Base-by-base conservation (phyloP, 2,329 filamentous ascomycete species). In the Hymenoscyphus fraxineus region DNA sequence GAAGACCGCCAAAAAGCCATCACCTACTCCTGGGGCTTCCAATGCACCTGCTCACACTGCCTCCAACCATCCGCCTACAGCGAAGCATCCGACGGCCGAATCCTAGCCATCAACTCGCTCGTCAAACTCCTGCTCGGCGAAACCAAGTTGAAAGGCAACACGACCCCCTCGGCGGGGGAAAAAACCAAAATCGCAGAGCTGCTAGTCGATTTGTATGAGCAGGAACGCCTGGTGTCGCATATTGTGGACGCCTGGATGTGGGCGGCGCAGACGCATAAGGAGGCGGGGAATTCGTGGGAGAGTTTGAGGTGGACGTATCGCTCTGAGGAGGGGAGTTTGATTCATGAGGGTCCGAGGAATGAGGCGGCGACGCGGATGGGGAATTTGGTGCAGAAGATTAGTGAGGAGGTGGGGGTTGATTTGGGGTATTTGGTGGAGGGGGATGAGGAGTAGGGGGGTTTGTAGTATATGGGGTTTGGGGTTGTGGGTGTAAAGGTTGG, bases 31-130 rank as follows among this genome's bases (percentile, higher is more conserved):
- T 80, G 77, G 77, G 76, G 76, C 1, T 80, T 80, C 62, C 54
- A 69, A 6, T 79, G 77, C 67, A 70, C 71, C n/a, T 79, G 78
- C 61, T 61, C 67, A 0, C 69, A 73, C 5, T 79, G 78, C 68
- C 73, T 68, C 3, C 67, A 68, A 31, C 51, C 63, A 19, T 31
- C 59, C 2, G 22, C 13, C 38, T 51, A 44, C 27, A 59, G 22
- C 9, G 69, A 73, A 16, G 67, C 69, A 61, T 77, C 76, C 3
- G 76, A 78, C 62, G 63, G 64, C 4, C 73, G 77, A 9, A 70
- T 77, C 16, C 61, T 60, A 1, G 67, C 74, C 31, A 76, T 64
- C 4, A 64, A 64, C 40, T 51, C 47, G 3, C 62, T 78, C 44
- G 65, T 67, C 6, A 62, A 63, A 22, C 68, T 77, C 2, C 67